Base-by-base conservation (phyloP, 352 stramenopile species). In the Halophytophthora polymorphica region DNA sequence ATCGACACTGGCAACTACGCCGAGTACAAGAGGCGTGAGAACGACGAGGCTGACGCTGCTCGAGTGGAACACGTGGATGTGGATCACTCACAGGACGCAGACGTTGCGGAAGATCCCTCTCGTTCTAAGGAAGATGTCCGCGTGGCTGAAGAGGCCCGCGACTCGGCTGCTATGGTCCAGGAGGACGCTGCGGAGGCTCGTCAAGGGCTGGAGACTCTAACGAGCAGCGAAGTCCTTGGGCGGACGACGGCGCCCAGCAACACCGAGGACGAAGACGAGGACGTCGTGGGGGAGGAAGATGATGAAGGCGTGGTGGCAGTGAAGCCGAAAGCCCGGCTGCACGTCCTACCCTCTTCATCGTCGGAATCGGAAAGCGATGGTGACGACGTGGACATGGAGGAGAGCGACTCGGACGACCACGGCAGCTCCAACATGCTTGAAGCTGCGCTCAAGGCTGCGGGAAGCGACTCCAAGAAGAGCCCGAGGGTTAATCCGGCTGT, bases 1-100 rank as follows among this genome's bases (percentile, higher is more conserved):
- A 71, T 88, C 34, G 74, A 86, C 21, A 58, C 58, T 37, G 77
- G 72, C 36, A 84, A 81, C 34, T 71, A 79, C 25, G 31, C 45
- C 21, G 45, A 81, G 43, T 81, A 77, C 49, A 77, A 75, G 38
- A 14, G 49, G 34, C 46, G 64, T 15, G 33, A 50, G 7, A 54
- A 65, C 2, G 59, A 72, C 12, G 37, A 58, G 23, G 44, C 61
- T 14, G 55, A 72, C 12, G 50, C 14, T 18, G 52, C 31, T 19
- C 58, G 73, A n/a, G 40, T 57, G 18, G 55, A 61, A 34, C 19
- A 41, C 21, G 49, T 47, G 7, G 45, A 47, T 13, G 36, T 39
- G 14, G 60, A 53, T 25, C 21, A 50, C 25, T 17, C 25, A 31
- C 25, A 42, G 34, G 19, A 48, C 10, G 25, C 46, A 19, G 29